A percentile compares a stretch with the other conserved stretches of the same genome.
Evolutionary conservation across 2,329 filamentous ascomycete species (phyloP).

Genomic region (Aspergillus viridinutans): DNA sequence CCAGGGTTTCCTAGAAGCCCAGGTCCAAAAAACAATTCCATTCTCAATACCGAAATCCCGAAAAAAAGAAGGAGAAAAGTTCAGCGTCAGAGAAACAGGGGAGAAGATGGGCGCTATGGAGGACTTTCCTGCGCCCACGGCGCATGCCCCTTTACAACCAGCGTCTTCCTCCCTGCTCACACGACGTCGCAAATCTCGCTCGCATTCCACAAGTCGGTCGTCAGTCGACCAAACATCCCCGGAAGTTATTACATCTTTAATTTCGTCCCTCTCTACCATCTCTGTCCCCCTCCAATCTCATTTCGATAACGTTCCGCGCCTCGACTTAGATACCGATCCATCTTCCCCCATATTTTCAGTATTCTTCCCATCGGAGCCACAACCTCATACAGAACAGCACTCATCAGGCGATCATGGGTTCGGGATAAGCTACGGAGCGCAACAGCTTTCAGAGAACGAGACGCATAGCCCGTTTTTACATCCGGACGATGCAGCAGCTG

Average conservation of each 20-base stretch:
- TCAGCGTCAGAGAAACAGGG: constrained; percentile 7
- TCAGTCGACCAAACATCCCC: constrained; percentile 41
- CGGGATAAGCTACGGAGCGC: constrained; percentile 70
- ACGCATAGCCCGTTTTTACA: constrained; percentile 48
- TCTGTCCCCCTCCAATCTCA: constrained; percentile 63
- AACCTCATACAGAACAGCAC: constrained; percentile 25
- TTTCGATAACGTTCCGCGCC: constrained; percentile 57
- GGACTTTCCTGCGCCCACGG: constrained; percentile 16
- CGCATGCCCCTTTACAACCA: constrained; percentile 23
- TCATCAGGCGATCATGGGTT: constrained; percentile 44
- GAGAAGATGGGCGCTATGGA: constrained; percentile 27
- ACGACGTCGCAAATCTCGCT: constrained; percentile 45
- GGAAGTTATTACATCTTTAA: constrained; percentile 55
- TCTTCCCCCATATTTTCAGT: constrained; percentile 29
- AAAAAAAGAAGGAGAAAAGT: not conserved
- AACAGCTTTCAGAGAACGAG: constrained; percentile 51
- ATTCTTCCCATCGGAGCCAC: constrained; percentile 19
- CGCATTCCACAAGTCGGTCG: constrained; percentile 26
- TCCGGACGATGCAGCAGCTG: constrained; percentile 54
- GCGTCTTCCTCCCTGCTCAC: constrained; percentile 27
- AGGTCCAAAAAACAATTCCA: not conserved
- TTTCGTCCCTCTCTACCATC: constrained; percentile 58
- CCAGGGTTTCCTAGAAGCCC: not conserved
- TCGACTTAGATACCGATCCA: constrained; percentile 39
- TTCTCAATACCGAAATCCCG: not conserved